Evolutionary conservation across 495 filamentous ascomycete species (phyloP), one percentile per base, ranked within the genome.

Genomic region (Choiromyces venosus): DNA sequence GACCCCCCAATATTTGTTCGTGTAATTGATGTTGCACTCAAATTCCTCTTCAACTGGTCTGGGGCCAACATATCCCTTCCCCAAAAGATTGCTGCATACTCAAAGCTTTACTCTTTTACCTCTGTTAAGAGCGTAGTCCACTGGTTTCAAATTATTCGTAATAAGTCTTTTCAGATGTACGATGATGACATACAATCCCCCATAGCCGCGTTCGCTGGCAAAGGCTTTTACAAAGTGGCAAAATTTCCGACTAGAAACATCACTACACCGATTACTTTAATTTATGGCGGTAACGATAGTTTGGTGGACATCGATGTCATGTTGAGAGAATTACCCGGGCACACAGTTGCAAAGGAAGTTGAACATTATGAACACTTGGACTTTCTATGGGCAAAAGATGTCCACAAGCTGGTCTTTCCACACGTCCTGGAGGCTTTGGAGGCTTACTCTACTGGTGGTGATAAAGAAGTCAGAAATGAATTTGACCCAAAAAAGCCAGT

Each of bases 121-220:
- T 94, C 91, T 80, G 96, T 93, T 72, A 99, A 99, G 80, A 92
- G 89, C 19, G 92, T 97, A 12, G 95, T 99, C 0, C 95, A 99
- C 78, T 99, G 95, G 95, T 99, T 99, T 83, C 95, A 99, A 80
- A 97, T 99, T 78, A 98, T 99, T 75, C 90, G 95, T 65, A 97
- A 93, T 79, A 90, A 91, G 75, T 91, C 87, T 39, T 99, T 99
- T 81, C 95, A 98, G 82, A 97, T 99, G 91, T 98, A 93, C 82
- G 95, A 99, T 79, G 95, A 99, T 79, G 94, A 97, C 79, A 87
- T 95, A 9, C 90, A 91, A 71, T 88, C 87, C 72, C 78, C 78
- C 10, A 68, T 80, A 7, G 69, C 75, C 46, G 85, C 86, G 5
- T 83, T 92, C 65, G 86, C 85, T 66, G 86, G 86, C 12, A 86